Conservation (phyloP, 2,329 filamentous ascomycete genomes). For the Epichloe gansuensis region DNA sequence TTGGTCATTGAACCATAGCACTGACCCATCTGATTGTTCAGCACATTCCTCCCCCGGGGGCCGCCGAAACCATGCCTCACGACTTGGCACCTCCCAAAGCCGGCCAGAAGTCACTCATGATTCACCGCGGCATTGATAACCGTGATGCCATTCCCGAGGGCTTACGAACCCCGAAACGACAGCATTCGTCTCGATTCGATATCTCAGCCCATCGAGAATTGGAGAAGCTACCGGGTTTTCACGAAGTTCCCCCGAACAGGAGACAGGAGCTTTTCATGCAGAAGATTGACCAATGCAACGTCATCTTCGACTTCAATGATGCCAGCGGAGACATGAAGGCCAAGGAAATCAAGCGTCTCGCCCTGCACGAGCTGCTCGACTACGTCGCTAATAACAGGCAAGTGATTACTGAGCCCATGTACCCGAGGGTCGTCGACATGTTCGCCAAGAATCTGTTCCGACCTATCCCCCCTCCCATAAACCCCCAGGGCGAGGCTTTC, state of each 20-base stretch:
- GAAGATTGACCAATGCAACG: conserved; percentile 98
- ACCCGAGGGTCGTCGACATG: conserved; percentile 96
- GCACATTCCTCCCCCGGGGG: conserved; percentile 87
- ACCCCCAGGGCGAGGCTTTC: conserved; percentile 94
- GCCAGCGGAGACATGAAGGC: conserved; percentile 98
- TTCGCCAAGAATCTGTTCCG: conserved; percentile 98
- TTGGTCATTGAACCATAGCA: not conserved
- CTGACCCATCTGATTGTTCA: conserved; percentile 7
- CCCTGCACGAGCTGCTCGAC: conserved; percentile 88
- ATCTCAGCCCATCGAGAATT: conserved; percentile 94
- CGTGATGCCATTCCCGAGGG: conserved; percentile 88
- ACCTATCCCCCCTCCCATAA: conserved; percentile 95
- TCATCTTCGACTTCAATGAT: conserved; percentile 99
- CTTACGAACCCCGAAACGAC: conserved; percentile 85
- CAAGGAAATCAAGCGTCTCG: conserved; percentile 96
- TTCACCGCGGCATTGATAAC: conserved; percentile 76
- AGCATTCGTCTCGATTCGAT: conserved; percentile 95
- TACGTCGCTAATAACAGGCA: conserved; percentile 98
- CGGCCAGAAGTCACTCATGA: conserved; percentile 73
- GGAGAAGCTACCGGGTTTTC: conserved; percentile 94
- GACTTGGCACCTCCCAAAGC: conserved; percentile 90
- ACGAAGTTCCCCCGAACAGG: conserved; percentile 94
- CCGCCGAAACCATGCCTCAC: conserved; percentile 94
- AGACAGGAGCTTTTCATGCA: conserved; percentile 98
- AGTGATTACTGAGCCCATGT: conserved; percentile 98